Evolutionary conservation across 768 basidiomycete species (phyloP).

Genomic region (Daedalea quercina): DNA sequence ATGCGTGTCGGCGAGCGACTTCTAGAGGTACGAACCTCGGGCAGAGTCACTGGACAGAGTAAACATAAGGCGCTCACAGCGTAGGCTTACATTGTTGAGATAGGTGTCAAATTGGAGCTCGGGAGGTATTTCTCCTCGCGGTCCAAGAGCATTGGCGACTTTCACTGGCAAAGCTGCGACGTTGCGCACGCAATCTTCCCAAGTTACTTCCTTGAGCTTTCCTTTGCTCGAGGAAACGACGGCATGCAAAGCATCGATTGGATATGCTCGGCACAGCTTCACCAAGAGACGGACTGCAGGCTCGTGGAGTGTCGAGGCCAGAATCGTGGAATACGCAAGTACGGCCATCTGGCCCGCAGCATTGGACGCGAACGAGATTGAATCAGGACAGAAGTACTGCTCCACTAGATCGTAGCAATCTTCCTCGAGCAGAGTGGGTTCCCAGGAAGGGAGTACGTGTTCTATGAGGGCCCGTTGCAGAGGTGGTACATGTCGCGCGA

Average conservation of each 20-base stretch:
- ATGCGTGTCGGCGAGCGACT: constrained; percentile 3
- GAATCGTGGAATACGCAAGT: constrained; percentile 59
- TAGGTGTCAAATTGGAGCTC: constrained; percentile 51
- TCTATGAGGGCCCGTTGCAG: constrained; percentile 65
- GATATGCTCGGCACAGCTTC: constrained; percentile 53
- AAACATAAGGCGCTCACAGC: constrained; percentile 46
- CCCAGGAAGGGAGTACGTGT: constrained; percentile 67
- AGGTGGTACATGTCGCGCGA: constrained; percentile 34
- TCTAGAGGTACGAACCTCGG: constrained; percentile 34
- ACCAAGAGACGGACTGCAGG: constrained; percentile 49
- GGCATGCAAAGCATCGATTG: constrained; percentile 61
- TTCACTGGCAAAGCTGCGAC: constrained; percentile 65
- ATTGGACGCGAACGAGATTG: constrained; percentile 43
- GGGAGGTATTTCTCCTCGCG: constrained; percentile 34
- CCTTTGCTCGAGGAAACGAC: constrained; percentile 34
- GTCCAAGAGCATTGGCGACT: constrained; percentile 64
- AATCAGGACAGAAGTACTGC: constrained; percentile 71
- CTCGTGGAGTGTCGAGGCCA: constrained; percentile 40
- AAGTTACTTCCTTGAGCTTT: constrained; percentile 33
- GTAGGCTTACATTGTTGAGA: constrained; percentile 43
- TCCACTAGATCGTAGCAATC: constrained; percentile 40
- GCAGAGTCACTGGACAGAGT: constrained; percentile 30
- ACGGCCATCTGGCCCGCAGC: constrained; percentile 48
- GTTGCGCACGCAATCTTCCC: constrained; percentile 75
- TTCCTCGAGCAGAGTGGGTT: constrained; percentile 42